Evolutionary conservation across 441 rosid species (phyloP).

Genomic region (Geranium incanum): DNA sequence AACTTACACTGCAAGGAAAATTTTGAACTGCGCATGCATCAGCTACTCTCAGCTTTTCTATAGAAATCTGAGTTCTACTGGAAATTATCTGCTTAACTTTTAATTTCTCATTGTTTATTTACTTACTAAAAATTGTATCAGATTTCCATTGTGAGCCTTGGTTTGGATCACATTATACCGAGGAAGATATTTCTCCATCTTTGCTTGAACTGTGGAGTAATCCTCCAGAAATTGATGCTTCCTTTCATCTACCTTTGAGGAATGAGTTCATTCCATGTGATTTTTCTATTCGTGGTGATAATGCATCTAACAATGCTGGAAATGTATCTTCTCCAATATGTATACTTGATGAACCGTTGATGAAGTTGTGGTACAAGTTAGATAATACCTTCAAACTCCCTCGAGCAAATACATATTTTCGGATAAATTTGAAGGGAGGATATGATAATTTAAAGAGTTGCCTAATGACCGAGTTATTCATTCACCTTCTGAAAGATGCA

Average conservation of each 20-base stretch:
- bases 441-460: slow-evolving; percentile 57
- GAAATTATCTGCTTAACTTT: neutral
- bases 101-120: neutral
- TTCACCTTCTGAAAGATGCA: slow-evolving; percentile 85
- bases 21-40: neutral
- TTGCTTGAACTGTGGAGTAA: slow-evolving; percentile 71
- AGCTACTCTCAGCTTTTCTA: neutral
- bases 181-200: slow-evolving; percentile 61
- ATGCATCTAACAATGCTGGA: slow-evolving; percentile 24
- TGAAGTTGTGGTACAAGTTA: slow-evolving; percentile 93
- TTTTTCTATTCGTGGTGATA: slow-evolving; percentile 60
- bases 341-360: slow-evolving; percentile 63
- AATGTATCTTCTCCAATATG: slow-evolving; percentile 48
- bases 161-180: slow-evolving; percentile 72
- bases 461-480: slow-evolving; percentile 75
- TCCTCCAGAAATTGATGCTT: slow-evolving; percentile 61
- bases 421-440: slow-evolving; percentile 75
- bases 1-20: neutral
- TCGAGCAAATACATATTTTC: slow-evolving; percentile 80
- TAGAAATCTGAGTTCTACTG: neutral
- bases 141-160: slow-evolving; percentile 74
- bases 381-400: slow-evolving; percentile 76
- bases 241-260: slow-evolving; percentile 65
- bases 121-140: slow-evolving; percentile 28
- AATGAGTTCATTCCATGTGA: slow-evolving; percentile 84